Evolutionary conservation across 129 eudicot species (phyloP), one percentile per base, ranked within the genome.

Genomic region (Pulicaria dysenterica): DNA sequence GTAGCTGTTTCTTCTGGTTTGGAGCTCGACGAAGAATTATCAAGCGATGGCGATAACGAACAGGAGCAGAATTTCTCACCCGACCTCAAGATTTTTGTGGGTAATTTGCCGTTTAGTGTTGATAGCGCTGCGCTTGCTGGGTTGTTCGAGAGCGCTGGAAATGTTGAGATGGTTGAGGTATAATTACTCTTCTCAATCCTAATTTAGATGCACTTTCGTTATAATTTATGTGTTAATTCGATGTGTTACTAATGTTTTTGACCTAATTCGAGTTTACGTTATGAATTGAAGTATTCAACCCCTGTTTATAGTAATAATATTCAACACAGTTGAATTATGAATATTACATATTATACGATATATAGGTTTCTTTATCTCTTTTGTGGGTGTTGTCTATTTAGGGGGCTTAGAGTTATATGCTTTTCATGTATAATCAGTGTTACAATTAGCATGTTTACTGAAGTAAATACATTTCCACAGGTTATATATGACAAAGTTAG

Each of bases 101-200:
- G 99, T 10, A 95, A 95, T 42, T 82, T 95, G 80, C 94, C 99
- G 5, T 95, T 95, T 54, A 81, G 40, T 13, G 92, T 85, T 8
- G 99, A 95, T 55, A 95, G 99, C 36, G 84, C 97, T 54, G 80
- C 80, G 4, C 97, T 95, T 58, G 99, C 99, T 75, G 91, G 76
- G 1, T 74, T 95, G 85, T 95, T 95, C 58, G 96, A 81, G 36
- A 48, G 17, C 24, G 96, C 96, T 46, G 99, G 99, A 12, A 88
- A 82, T 73, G 99, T 95, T 59, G 87, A 90, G 79, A 95, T 90
- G 99, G 99, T 90, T 80, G 99, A 95, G 97, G 99, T 95, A 75
- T 88, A 70, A 8, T 4, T 67, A 31, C 4, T 51, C 3, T 46
- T 38, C 7, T 24, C 5, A 0, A 3, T 5, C 78, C 36, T 63